Conservation (phyloP, 2,329 filamentous ascomycete species). For the Cladosporium sp. region DNA sequence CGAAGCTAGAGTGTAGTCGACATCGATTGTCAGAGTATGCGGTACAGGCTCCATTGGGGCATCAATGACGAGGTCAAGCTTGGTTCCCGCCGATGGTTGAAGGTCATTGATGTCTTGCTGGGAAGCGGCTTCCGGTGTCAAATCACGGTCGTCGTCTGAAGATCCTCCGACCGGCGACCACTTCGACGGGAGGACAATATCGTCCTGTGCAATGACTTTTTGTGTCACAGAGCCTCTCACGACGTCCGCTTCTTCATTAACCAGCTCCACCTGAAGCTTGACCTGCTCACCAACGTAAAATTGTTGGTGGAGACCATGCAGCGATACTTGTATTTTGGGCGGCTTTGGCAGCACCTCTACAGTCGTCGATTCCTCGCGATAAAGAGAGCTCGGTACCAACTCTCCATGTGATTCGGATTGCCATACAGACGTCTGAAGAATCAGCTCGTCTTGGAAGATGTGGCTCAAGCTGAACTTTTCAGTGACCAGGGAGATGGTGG, state of each 20-base stretch:
- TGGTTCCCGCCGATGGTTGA: not conserved
- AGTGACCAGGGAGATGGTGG: constrained; percentile 60
- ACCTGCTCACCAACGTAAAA: constrained; percentile 85
- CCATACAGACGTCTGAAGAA: constrained; percentile 2
- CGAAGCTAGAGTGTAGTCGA: constrained; percentile 72
- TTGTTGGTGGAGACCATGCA: constrained; percentile 59
- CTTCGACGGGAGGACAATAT: constrained; percentile 7
- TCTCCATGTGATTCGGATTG: not conserved
- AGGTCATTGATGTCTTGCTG: not conserved
- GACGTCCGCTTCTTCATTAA: constrained; percentile 80
- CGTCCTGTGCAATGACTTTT: constrained; percentile 24
- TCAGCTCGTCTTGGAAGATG: constrained; percentile 41
- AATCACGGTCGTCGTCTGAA: not conserved
- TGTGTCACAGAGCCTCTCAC: constrained; percentile 60
- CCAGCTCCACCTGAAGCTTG: constrained; percentile 61
- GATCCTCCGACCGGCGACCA: not conserved
- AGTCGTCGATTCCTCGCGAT: constrained; percentile 47
- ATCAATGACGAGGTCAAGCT: constrained; percentile 25
- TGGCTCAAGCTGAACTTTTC: constrained; percentile 66
- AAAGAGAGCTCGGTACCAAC: not conserved
- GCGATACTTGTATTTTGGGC: constrained; percentile 78
- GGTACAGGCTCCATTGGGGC: constrained; percentile 45
- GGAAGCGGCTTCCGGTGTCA: not conserved
- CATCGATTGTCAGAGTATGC: constrained; percentile 68
- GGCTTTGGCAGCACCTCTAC: constrained; percentile 81